Base-by-base conservation (phyloP, 2,329 filamentous ascomycete species). In the Knufia fluminis region DNA sequence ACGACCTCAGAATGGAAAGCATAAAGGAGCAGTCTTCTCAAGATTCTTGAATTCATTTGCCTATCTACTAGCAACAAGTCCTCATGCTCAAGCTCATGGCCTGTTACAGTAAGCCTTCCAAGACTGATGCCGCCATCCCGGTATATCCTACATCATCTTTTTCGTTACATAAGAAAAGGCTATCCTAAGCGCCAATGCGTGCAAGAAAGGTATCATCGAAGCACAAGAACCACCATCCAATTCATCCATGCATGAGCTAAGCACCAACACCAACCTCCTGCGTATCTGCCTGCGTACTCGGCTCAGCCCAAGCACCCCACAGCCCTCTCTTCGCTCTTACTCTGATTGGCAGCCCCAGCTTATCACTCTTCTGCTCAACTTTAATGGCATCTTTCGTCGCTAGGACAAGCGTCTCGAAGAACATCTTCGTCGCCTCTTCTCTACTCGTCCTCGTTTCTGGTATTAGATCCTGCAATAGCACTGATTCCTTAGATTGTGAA, bases 301-400 rank as follows among this genome's bases (percentile, higher is more conserved):
- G 74, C 73, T 97, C 92, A 0, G 92, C 92, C 92, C 92, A 98
- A 32, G 84, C 82, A 46, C 91, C 92, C 91, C 92, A 98, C 2
- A 98, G 81, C n/a, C 87, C 91, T 59, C 87, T 80, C 78, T 98
- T 98, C 52, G 85, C 89, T 57, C 88, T 77, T 51, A 98, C 85
- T 51, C 83, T 77, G 61, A 98, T 87, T 12, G 84, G 78, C 2
- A 82, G 85, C 44, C 90, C 90, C 22, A 97, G 77, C 32, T 76
- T 62, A 12, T 77, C 78, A 54, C 82, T 73, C 43, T 78, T 78
- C 68, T 98, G 92, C 64, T 97, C 91, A 22, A 97, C 88, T 69
- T 95, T 95, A 70, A 98, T 86, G 23, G 92, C 92, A 64, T 98
- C 92, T 71, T 98, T 98, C 36, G 92, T 98, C 3, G 91, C 92